Conservation (phyloP, 768 basidiomycete species). For the Leccinum uliginosum region DNA sequence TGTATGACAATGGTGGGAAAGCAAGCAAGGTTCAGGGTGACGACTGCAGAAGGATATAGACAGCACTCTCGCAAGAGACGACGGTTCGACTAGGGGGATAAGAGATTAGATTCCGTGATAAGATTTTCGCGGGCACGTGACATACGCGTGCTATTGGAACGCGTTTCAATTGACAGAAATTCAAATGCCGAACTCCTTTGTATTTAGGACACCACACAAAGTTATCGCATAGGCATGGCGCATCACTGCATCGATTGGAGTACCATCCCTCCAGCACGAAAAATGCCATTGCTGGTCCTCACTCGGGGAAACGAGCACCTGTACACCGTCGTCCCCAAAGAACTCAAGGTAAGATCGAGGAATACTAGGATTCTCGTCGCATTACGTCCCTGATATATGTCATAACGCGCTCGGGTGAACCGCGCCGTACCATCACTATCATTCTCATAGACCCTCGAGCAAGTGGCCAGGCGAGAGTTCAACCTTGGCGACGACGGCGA, state of each 20-base stretch:
- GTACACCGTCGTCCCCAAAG: slow-evolving; percentile 16
- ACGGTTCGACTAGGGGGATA: neutral
- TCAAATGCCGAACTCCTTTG: neutral
- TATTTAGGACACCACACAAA: neutral
- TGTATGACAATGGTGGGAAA: neutral
- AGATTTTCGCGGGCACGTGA: slow-evolving; percentile 9
- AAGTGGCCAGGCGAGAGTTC: slow-evolving; percentile 19
- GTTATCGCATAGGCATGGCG: slow-evolving; percentile 6
- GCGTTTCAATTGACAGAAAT: slow-evolving; percentile 1
- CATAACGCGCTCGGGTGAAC: neutral
- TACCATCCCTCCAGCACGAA: slow-evolving; percentile 14
- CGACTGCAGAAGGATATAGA: neutral
- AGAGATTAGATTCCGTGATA: neutral
- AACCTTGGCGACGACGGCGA: slow-evolving; percentile 13
- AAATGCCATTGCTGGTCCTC: slow-evolving; percentile 19
- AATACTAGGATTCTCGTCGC: neutral
- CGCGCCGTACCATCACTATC: neutral
- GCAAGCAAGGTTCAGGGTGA: neutral
- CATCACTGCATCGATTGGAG: slow-evolving; percentile 29
- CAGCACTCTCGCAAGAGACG: neutral
- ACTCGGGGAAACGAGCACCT: slow-evolving; percentile 10
- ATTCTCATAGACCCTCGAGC: slow-evolving; percentile 10
- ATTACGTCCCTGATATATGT: neutral
- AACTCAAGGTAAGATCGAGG: slow-evolving; percentile 11
- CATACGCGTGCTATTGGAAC: neutral